A percentile compares a stretch with the other conserved stretches of the same genome.
These are phyloP conservation scores for Vitis hybrid DNA, from an alignment of 177 flowering plant genomes.

Conservation along the genomic window DNA sequence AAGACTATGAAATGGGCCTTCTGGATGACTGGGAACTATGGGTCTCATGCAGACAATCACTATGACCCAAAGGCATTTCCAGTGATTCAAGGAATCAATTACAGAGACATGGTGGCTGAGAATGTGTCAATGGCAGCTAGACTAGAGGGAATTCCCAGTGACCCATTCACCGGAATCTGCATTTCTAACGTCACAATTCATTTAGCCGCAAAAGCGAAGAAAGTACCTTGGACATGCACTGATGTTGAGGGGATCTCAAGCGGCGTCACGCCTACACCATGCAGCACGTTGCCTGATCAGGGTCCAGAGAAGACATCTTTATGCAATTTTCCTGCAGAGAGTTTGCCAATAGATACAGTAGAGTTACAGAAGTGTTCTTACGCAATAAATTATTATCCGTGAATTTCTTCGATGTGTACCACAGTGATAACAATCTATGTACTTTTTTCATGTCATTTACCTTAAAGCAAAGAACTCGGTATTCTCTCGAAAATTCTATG, in stretches of 20 bases:
- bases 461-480: too few relatives aligned
- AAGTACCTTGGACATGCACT: conserved; percentile 54
- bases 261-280: conserved; percentile 54
- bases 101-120: conserved; percentile 56
- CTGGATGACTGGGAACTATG: conserved; percentile 60
- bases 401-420: neutral
- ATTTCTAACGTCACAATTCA: conserved; percentile 56
- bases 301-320: conserved; percentile 25
- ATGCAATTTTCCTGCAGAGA: conserved; percentile 46
- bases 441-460: too few relatives aligned
- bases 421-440: neutral
- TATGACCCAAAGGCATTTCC: conserved; percentile 69
- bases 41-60: conserved; percentile 52
- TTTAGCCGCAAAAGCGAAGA: conserved; percentile 45
- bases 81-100: conserved; percentile 48
- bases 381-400: neutral
- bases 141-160: conserved; percentile 48
- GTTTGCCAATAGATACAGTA: conserved; percentile 37
- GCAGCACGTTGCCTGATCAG: conserved; percentile 37
- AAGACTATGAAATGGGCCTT: conserved; percentile 77
- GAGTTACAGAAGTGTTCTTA: conserved; percentile 33
- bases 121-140: conserved; percentile 51
- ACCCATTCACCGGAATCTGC: conserved; percentile 58
- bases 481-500: too few relatives aligned
- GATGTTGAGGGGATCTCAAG: conserved; percentile 49